Evolutionary conservation across 1,139 yeast genomes (phyloP).

Genomic region (Sugiyamaella sp.): DNA sequence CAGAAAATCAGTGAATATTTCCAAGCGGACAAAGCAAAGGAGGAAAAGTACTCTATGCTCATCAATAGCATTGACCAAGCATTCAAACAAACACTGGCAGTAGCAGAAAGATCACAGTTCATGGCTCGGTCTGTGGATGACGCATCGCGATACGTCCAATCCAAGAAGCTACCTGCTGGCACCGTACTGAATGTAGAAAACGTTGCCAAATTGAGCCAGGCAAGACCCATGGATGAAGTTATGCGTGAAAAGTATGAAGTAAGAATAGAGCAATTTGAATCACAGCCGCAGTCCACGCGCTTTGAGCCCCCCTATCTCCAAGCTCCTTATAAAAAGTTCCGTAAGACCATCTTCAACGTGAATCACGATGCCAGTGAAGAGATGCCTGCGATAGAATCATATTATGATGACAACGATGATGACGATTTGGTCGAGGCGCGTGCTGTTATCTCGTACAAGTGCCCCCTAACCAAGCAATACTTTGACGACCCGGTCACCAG

Average conservation of each 20-base stretch:
- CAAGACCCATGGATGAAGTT: slow-evolving; percentile 9
- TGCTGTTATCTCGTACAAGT: slow-evolving; percentile 35
- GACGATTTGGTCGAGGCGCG: slow-evolving; percentile 36
- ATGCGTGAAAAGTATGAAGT: background rate
- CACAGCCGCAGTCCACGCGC: slow-evolving; percentile 2
- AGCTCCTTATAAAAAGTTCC: slow-evolving; percentile 35
- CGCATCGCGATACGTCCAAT: background rate
- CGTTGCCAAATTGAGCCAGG: slow-evolving; percentile 13
- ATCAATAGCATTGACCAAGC: background rate
- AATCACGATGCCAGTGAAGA: slow-evolving; percentile 30
- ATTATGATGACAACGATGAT: slow-evolving; percentile 33
- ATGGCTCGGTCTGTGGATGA: background rate
- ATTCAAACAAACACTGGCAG: background rate
- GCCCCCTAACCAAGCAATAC: slow-evolving; percentile 36
- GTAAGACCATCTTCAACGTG: slow-evolving; percentile 30
- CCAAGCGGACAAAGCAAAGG: background rate
- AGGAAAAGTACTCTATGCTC: background rate
- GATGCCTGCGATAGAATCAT: slow-evolving; percentile 31
- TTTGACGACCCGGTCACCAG: slow-evolving; percentile 37
- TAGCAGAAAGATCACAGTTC: background rate
- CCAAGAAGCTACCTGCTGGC: background rate
- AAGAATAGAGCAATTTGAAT: background rate
- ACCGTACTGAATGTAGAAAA: background rate
- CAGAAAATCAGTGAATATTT: background rate
- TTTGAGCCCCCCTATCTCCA: background rate